These are phyloP conservation scores for Mycena capillaripes DNA, from an alignment of 768 basidiomycete genomes.

Conservation along the genomic window DNA sequence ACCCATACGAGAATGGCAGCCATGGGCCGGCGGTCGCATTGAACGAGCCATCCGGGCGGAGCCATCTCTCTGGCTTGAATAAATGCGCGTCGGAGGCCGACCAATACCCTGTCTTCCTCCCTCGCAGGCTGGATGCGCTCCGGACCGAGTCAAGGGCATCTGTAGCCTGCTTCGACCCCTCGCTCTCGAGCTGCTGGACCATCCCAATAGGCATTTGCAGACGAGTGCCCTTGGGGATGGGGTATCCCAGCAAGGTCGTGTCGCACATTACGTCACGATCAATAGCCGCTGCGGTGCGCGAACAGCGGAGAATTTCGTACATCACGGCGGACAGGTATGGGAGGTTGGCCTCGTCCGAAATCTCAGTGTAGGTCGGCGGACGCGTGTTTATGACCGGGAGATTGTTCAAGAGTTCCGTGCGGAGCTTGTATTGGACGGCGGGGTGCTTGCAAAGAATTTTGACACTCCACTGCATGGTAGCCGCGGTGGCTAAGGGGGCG, in stretches of 20 bases:
- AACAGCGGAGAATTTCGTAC: slow-evolving; percentile 21
- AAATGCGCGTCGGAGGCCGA: background rate
- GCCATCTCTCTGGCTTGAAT: slow-evolving; percentile 25
- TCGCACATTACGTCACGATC: slow-evolving; percentile 20
- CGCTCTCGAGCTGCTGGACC: slow-evolving; percentile 24
- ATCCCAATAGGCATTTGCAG: slow-evolving; percentile 12
- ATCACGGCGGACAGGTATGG: slow-evolving; percentile 19
- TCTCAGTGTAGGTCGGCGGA: slow-evolving; percentile 10
- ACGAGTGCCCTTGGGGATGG: slow-evolving; percentile 27
- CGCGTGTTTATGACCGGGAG: background rate
- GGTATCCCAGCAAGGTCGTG: slow-evolving; percentile 21
- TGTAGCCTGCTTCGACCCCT: background rate
- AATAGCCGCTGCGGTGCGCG: slow-evolving; percentile 16
- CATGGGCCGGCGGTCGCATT: slow-evolving; percentile 17
- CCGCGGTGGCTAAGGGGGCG: slow-evolving; percentile 9
- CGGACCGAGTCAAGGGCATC: slow-evolving; percentile 4
- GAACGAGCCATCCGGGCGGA: background rate
- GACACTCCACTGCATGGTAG: slow-evolving; percentile 25
- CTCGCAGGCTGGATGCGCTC: background rate
- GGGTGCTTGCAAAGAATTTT: slow-evolving; percentile 22
- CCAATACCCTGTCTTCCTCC: slow-evolving; percentile 22
- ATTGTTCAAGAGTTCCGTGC: slow-evolving; percentile 2
- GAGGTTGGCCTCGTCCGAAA: slow-evolving; percentile 5
- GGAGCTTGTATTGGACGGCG: slow-evolving; percentile 22
- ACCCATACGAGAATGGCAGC: slow-evolving; percentile 27